Conservation (phyloP, 2,329 filamentous ascomycete species). For the Penicillium verrucosum region DNA sequence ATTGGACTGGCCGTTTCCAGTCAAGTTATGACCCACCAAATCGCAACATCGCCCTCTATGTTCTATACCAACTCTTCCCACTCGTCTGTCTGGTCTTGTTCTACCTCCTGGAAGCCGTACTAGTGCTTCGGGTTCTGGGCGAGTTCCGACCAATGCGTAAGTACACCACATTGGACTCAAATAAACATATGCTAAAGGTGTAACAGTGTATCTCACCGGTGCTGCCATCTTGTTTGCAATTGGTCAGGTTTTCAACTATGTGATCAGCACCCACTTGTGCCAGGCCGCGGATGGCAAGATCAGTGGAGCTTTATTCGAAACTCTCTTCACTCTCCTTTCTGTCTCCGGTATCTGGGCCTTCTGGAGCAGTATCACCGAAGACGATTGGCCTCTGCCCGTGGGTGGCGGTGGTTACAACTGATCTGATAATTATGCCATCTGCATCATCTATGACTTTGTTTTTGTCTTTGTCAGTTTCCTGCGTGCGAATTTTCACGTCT, state of each 20-base stretch:
- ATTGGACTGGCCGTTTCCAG: conserved; percentile 77
- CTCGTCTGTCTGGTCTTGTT: conserved; percentile 85
- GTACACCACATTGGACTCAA: conserved; percentile 28
- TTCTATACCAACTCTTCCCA: conserved; percentile 86
- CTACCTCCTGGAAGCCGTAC: conserved; percentile 75
- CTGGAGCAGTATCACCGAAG: conserved; percentile 98
- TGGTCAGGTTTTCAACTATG: conserved; percentile 94
- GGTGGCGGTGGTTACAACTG: conserved; percentile 31
- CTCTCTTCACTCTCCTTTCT: conserved; percentile 81
- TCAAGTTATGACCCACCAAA: conserved; percentile 55
- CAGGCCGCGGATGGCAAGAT: conserved; percentile 78
- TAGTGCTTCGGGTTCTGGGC: conserved; percentile 82
- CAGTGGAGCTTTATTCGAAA: conserved; percentile 89
- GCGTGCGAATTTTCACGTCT: conserved; percentile 3
- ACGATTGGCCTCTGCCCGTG: conserved; percentile 77
- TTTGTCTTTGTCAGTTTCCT: conserved; percentile 5
- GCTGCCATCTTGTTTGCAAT: conserved; percentile 82
- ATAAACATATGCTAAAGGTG: conserved; percentile 8
- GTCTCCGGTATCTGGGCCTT: conserved; percentile 87
- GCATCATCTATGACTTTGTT: conserved; percentile 1
- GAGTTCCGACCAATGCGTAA: conserved; percentile 84
- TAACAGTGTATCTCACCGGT: conserved; percentile 65
- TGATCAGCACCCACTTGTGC: conserved; percentile 88
- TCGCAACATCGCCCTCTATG: conserved; percentile 82
- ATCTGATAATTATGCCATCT: conserved; percentile 5